Base-by-base conservation (phyloP, 2,329 filamentous ascomycete genomes). In the Thermoascus crustaceus region DNA sequence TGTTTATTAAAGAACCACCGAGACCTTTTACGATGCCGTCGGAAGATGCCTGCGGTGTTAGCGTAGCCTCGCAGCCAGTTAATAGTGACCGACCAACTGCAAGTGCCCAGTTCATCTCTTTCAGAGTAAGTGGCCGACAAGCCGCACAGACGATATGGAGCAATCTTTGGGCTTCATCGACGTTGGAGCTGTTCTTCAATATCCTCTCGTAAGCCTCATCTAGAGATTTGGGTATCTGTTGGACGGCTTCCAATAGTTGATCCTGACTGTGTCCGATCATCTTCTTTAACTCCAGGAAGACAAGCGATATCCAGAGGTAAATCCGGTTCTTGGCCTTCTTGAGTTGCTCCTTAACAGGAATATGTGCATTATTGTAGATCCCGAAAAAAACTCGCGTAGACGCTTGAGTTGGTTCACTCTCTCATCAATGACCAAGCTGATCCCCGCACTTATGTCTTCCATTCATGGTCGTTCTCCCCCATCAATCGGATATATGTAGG, bases 1-100 rank as follows among this genome's bases (percentile, higher is more conserved):
- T 24, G 3, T 38, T 35, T 19, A 50, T 19, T 8, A 47, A 41
- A 1, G 46, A 34, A 4, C 45, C 47, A 27, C 45, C 48, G 1
- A 48, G 33, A 21, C 45, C 34, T 29, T 35, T 37, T n/a, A 48
- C 6, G 7, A 22, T 42, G 7, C 14, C 26, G 21, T 13, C 8
- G 5, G 47, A 45, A 2, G 19, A 13, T 5, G 34, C 5, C 22
- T 30, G 18, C 5, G 29, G 37, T 22, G 36, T 35, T 7, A 42
- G 8, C 5, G 33, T 19, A 16, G 13, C 10, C 13, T 17, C 27
- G n/a, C n/a, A n/a, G n/a, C n/a, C n/a, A n/a, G n/a, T n/a, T n/a
- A n/a, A n/a, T n/a, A n/a, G n/a, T n/a, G n/a, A n/a, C n/a, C n/a
- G n/a, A 20, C n/a, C 6, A 5, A 18, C 19, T 2, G 40, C 37